Conservation (phyloP, 306 rosid species). For the Prunus mume region DNA sequence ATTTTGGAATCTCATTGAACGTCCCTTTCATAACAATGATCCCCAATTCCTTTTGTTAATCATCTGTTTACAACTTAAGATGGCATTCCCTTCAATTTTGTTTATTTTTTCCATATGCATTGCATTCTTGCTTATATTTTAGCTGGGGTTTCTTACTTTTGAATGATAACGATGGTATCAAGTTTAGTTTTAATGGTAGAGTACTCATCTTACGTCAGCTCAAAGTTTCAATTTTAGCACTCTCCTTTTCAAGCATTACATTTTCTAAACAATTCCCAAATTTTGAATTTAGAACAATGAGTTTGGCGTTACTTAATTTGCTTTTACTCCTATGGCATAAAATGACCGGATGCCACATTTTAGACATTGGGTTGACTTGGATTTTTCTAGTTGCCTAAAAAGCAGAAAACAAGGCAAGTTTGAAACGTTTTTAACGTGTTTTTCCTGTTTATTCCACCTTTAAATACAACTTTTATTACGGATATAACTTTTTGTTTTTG, state of each 20-base stretch:
- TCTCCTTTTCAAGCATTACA: neutral
- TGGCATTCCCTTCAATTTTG: neutral
- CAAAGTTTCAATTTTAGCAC: neutral
- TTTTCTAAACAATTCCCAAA: neutral
- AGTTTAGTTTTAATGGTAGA: neutral
- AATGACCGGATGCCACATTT: neutral
- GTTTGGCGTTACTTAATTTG: neutral
- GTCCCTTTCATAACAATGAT: neutral
- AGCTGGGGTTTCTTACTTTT: neutral
- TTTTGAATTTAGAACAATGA: neutral
- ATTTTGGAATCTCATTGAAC: neutral
- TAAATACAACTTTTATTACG: slow-evolving; percentile 2
- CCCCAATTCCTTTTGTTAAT: neutral
- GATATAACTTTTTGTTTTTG: too few species aligned
- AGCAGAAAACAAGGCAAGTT: slow-evolving; percentile 21
- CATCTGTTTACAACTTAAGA: neutral
- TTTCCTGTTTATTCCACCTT: slow-evolving; percentile 28
- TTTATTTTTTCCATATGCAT: neutral
- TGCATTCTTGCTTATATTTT: neutral
- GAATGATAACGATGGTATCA: neutral
- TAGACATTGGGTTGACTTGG: neutral
- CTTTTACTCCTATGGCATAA: neutral
- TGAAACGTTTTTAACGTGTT: slow-evolving; percentile 26
- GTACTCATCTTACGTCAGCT: neutral
- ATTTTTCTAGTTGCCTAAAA: neutral